Conservation (phyloP, 768 basidiomycete species). For the Lactarius sp. region DNA sequence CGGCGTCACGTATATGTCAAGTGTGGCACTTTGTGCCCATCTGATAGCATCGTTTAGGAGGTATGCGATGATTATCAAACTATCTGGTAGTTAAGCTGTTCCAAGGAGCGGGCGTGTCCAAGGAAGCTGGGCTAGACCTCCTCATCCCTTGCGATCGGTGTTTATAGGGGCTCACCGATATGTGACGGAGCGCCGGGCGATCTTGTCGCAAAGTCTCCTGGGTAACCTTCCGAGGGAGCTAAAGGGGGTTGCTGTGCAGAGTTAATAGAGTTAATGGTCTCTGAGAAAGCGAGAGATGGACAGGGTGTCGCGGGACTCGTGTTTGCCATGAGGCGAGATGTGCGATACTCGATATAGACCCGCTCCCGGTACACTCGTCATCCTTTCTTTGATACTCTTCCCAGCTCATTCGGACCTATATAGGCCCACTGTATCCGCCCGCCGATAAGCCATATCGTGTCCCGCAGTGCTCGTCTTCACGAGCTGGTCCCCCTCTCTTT, state of each 20-base stretch:
- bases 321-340: conserved; percentile 17
- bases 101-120: conserved; percentile 4
- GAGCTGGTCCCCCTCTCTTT: neutral
- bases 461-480: conserved; percentile 11
- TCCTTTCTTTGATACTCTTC: neutral
- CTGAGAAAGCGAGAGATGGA: neutral
- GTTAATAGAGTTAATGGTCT: neutral
- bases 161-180: conserved; percentile 12
- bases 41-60: conserved; percentile 13
- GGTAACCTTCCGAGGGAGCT: neutral
- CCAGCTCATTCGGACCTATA: conserved; percentile 5
- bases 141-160: conserved; percentile 1
- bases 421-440: conserved; percentile 6
- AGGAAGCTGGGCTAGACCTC: conserved; percentile 3
- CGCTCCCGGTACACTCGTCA: conserved; percentile 14
- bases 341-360: conserved; percentile 14
- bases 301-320: conserved; percentile 7
- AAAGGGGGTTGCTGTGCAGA: conserved; percentile 7
- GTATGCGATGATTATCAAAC: conserved; percentile 15
- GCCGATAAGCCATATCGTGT: conserved; percentile 15
- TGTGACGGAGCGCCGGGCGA: conserved; percentile 9
- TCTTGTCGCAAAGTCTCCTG: neutral
- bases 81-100: neutral
- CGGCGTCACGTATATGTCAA: conserved; percentile 4
- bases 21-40: conserved; percentile 18